Conservation (phyloP, 169 alveolate genomes). For the Blepharisma undulans region DNA sequence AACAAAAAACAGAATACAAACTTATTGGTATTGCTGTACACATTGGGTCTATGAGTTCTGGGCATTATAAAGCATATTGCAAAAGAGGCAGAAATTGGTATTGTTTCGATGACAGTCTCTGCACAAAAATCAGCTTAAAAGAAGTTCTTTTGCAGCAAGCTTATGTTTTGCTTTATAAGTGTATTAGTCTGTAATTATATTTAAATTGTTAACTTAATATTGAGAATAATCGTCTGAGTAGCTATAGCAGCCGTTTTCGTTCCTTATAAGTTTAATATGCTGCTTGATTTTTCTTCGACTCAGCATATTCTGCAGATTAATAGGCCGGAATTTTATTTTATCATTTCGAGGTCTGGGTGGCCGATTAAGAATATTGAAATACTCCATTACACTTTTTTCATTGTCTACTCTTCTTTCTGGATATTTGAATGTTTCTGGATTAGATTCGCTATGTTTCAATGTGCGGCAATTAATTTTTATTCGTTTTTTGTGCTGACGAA, state of each 20-base stretch:
- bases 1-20: not conserved
- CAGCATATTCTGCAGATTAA: not conserved
- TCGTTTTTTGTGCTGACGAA: not conserved
- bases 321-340: not conserved
- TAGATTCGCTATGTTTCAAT: not conserved
- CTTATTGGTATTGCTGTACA: conserved; percentile 34
- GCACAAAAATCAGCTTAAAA: not conserved
- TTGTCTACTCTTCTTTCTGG: not conserved
- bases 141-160: conserved; percentile 12
- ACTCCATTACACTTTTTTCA: not conserved
- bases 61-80: conserved; percentile 32
- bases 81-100: conserved; percentile 24
- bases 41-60: conserved; percentile 24
- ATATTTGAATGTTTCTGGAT: not conserved
- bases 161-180: conserved; percentile 6
- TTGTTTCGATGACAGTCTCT: conserved; percentile 2
- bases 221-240: not conserved
- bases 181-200: not conserved
- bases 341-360: not conserved
- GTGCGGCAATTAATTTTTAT: not conserved
- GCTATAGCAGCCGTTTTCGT: not conserved
- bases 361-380: not conserved
- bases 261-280: not conserved
- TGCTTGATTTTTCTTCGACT: not conserved
- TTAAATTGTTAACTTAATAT: too few species aligned